Evolutionary conservation across 177 flowering plant genomes (phyloP).

Genomic region (Vitis hybrid): DNA sequence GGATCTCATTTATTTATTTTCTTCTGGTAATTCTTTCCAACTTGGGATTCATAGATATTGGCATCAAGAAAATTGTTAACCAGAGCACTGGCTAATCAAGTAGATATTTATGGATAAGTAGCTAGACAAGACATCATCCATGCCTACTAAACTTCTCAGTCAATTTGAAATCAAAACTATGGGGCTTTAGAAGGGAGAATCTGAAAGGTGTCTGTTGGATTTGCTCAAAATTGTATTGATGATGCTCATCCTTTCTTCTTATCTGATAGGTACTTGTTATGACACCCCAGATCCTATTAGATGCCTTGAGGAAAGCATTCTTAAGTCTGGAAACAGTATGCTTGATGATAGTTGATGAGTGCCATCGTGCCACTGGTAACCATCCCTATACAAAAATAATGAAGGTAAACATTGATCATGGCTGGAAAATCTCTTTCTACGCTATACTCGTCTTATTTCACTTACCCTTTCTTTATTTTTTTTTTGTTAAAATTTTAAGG

Average conservation of each 20-base stretch:
- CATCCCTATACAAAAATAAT: conserved; percentile 86
- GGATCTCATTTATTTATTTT: neutral
- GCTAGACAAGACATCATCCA: neutral
- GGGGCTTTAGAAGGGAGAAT: neutral
- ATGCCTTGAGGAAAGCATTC: conserved; percentile 79
- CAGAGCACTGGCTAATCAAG: conserved; percentile 3
- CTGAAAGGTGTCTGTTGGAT: neutral
- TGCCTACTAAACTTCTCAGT: neutral
- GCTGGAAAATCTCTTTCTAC: neutral
- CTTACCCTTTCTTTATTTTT: neutral
- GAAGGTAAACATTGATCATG: conserved; percentile 50
- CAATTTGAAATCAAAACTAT: neutral
- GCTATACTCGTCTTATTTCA: neutral
- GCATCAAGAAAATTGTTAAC: neutral
- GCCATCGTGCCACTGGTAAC: conserved; percentile 81
- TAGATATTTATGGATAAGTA: neutral
- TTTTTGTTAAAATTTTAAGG: neutral
- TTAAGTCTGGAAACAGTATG: conserved; percentile 49
- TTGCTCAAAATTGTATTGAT: neutral
- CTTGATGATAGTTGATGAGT: conserved; percentile 77
- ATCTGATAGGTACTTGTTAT: conserved; percentile 72
- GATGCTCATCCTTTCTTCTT: neutral
- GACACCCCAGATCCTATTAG: conserved; percentile 86
- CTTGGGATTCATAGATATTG: neutral
- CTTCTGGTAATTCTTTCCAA: neutral